Evolutionary conservation across 148 eudicot species (phyloP), one percentile per base, ranked within the genome.

Genomic region (Amaranthus palmeri): DNA sequence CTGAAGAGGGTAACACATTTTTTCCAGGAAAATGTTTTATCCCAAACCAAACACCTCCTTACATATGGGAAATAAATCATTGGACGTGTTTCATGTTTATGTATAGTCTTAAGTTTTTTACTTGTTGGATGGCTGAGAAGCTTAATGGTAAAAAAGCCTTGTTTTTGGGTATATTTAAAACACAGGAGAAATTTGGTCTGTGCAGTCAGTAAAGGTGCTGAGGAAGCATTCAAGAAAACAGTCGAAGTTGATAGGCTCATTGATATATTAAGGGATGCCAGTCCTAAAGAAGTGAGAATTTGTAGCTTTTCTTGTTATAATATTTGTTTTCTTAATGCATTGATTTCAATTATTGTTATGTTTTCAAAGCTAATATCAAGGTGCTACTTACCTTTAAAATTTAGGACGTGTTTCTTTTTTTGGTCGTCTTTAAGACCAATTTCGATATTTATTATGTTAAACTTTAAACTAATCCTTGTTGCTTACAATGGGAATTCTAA

Each of bases 111-210:
- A 18, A 25, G 46, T 54, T 25, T 42, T 70, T 72, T 63, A 59
- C 58, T 74, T 67, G 55, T 63, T 73, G 65, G 65, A 42, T 66
- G 80, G 61, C 62, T 74, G 74, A 76, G 69, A 66, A 81, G 78
- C 49, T 75, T 79, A 73, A 65, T 83, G 70, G 78, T 84, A 82
- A 74, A 25, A 79, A 71, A 69, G 83, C 64, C 67, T 85, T 76
- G 73, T 79, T 65, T 25, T 87, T 86, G 82, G 85, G 77, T 83
- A 78, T 75, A 86, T 85, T 87, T 65, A 48, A 83, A 93, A 76
- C 99, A 91, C 99, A 91, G 99, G 99, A 85, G 76, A 87, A 89
- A 78, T 89, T 87, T 88, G 89, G 85, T 92, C 60, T 90, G 84
- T 88, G 96, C 99, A 85, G 93, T 78, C 92, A 86, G 70, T 80